A percentile compares a stretch with the other conserved stretches of the same genome.
These are phyloP conservation scores for Wickerhamiella pararugosa DNA, from an alignment of 1,139 yeast genomes.

Conservation along the genomic window DNA sequence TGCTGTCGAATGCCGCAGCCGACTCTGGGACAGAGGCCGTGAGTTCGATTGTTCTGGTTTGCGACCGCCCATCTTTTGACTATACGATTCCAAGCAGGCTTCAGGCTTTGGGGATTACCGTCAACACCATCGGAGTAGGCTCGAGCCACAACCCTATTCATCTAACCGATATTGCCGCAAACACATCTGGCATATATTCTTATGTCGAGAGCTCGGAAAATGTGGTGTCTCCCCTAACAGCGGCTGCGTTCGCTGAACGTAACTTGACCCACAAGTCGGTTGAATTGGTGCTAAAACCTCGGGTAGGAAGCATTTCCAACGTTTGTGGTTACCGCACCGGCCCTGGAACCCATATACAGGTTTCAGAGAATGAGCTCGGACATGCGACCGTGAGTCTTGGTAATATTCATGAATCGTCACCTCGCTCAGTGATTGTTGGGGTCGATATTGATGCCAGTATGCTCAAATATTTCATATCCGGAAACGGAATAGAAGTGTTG, in stretches of 20 bases:
- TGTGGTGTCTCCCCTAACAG: too few species aligned
- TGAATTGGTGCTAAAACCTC: constrained; percentile 2
- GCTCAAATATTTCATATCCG: constrained; percentile 5
- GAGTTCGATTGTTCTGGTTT: constrained; percentile 3
- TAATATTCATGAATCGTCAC: constrained; percentile 5
- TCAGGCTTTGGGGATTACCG: neutral
- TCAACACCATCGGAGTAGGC: constrained; percentile 6
- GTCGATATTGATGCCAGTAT: constrained; percentile 3
- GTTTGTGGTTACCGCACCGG: constrained; percentile 1
- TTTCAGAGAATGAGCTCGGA: neutral
- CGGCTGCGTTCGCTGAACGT: constrained; percentile 4
- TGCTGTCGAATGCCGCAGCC: neutral
- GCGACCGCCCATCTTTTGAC: neutral
- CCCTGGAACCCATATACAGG: constrained; percentile 1
- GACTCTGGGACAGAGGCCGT: neutral
- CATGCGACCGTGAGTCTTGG: constrained; percentile 1
- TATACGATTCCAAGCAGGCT: neutral
- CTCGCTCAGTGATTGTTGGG: neutral
- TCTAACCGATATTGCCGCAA: constrained; percentile 1
- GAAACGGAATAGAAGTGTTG: neutral
- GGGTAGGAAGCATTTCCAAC: constrained; percentile 1
- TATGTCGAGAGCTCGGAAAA: neutral
- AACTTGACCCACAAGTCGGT: constrained; percentile 4
- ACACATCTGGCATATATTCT: neutral
- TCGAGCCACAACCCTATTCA: neutral